A percentile compares a stretch with the other conserved stretches of the same genome.
Conservation (phyloP, 169 alveolate species). For the Eimeria praecox region DNA sequence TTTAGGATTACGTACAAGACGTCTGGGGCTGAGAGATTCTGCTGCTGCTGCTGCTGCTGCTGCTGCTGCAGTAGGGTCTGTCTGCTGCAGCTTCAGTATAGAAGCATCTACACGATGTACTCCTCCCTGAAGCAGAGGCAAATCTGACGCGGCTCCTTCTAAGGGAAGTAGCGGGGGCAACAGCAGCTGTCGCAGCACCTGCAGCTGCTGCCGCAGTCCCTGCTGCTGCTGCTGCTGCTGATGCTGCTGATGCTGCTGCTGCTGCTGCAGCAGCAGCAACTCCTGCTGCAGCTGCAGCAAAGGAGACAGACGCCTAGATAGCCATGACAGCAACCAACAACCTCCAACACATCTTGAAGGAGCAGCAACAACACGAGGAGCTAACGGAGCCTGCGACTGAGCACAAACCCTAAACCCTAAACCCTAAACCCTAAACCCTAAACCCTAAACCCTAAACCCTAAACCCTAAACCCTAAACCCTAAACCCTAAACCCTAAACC, state of each 20-base stretch:
- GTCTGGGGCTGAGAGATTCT: not conserved
- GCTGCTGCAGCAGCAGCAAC: constrained; percentile 5
- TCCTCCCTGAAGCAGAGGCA: constrained; percentile 53
- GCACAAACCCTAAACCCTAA: constrained; percentile 33
- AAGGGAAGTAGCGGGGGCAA: constrained; percentile 31
- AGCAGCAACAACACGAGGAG: constrained; percentile 1
- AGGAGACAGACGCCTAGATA: not conserved
- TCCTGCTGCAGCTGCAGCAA: constrained; percentile 27
- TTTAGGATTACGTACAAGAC: not conserved
- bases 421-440: constrained; percentile 18
- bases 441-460: constrained; percentile 31
- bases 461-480: constrained; percentile 24
- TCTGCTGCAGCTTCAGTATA: constrained; percentile 16
- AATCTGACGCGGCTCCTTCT: constrained; percentile 10
- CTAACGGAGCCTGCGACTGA: not conserved
- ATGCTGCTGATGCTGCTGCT: not conserved
- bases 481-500: constrained; percentile 38
- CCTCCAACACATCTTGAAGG: not conserved
- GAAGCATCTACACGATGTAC: not conserved
- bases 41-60: not conserved
- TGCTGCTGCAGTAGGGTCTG: not conserved
- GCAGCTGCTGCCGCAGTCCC: not conserved
- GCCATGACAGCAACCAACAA: not conserved
- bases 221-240: not conserved
- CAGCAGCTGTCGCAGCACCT: constrained; percentile 12